Percentiles rank a stretch among this genome's conserved stretches.
These are phyloP conservation scores for Picea sitchensis DNA, from an alignment of 75 land plant genomes.

Conservation along the genomic window DNA sequence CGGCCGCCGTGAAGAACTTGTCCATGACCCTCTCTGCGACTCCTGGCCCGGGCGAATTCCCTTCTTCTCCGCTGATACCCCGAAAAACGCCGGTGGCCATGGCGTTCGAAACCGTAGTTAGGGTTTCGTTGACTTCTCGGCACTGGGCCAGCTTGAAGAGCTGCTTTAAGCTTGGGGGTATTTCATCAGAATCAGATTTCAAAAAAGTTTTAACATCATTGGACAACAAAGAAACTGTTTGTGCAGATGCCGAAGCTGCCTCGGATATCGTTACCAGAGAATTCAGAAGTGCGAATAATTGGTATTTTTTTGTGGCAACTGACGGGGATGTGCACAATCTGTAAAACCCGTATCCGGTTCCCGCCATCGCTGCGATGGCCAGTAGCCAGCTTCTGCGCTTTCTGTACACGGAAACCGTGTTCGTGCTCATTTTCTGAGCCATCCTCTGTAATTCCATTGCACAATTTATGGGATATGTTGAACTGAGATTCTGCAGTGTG, in stretches of 20 bases:
- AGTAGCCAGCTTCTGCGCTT: slow-evolving; percentile 37
- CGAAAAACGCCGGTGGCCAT: slow-evolving; percentile 47
- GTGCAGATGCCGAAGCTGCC: slow-evolving; percentile 52
- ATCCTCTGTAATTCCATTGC: too few relatives aligned
- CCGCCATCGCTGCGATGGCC: slow-evolving; percentile 40
- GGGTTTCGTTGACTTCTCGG: slow-evolving; percentile 48
- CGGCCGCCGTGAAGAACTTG: slow-evolving; percentile 59
- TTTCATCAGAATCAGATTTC: slow-evolving; percentile 63
- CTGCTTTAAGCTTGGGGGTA: slow-evolving; percentile 79
- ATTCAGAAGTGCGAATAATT: slow-evolving; percentile 32
- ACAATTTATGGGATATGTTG: too few relatives aligned
- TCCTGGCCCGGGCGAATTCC: neutral
- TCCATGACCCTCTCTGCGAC: slow-evolving; percentile 62
- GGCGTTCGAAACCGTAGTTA: slow-evolving; percentile 46
- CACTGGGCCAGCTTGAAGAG: slow-evolving; percentile 58
- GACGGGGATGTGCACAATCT: slow-evolving; percentile 47
- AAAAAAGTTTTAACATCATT: slow-evolving; percentile 63
- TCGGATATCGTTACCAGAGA: slow-evolving; percentile 52
- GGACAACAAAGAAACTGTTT: slow-evolving; percentile 47
- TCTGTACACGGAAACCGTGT: too few relatives aligned
- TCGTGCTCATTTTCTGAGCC: too few relatives aligned
- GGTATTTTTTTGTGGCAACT: slow-evolving; percentile 35
- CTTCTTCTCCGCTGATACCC: slow-evolving; percentile 16
- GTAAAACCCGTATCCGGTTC: slow-evolving; percentile 67
- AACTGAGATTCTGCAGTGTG: too few relatives aligned